These are phyloP conservation scores for Umbelopsis sp. DNA, from an alignment of 192 early-diverging fungal genomes.

Conservation along the genomic window DNA sequence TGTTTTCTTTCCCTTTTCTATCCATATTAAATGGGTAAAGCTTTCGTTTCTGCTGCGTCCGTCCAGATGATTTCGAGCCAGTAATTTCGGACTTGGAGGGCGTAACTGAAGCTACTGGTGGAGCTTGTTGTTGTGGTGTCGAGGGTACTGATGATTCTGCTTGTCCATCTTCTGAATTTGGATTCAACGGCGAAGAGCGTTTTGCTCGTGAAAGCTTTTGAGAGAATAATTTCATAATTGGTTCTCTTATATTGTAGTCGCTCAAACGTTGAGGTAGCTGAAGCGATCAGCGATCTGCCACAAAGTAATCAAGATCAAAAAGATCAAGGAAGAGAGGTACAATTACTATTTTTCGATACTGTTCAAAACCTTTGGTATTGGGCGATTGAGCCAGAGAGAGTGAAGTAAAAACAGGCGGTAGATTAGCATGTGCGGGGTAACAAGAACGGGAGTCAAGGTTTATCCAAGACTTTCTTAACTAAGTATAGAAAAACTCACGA, in stretches of 20 bases:
- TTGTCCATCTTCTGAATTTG: background rate
- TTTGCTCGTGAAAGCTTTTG: constrained; percentile 22
- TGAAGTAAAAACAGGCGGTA: no score
- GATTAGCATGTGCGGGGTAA: no score
- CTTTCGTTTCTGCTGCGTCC: constrained; percentile 6
- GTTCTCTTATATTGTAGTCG: background rate
- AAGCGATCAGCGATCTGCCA: background rate
- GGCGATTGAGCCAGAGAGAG: no score
- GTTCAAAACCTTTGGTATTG: no score
- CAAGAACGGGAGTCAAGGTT: no score
- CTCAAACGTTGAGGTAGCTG: background rate
- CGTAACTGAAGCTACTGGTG: background rate
- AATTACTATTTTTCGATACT: no score
- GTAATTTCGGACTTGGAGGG: constrained; percentile 10
- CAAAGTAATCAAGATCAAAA: no score
- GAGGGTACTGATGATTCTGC: background rate
- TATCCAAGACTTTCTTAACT: no score
- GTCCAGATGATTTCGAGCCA: background rate
- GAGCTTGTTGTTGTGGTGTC: background rate
- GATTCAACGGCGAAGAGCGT: constrained; percentile 18
- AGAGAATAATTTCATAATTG: constrained; percentile 20
- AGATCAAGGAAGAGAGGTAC: background rate
- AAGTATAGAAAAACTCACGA: background rate
- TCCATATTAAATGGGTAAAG: constrained; percentile 5
- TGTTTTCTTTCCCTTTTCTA: background rate